Evolutionary conservation across 805 yeast genomes (phyloP), one percentile per base, ranked within the genome.

Genomic region (Clavispora carvajalis): DNA sequence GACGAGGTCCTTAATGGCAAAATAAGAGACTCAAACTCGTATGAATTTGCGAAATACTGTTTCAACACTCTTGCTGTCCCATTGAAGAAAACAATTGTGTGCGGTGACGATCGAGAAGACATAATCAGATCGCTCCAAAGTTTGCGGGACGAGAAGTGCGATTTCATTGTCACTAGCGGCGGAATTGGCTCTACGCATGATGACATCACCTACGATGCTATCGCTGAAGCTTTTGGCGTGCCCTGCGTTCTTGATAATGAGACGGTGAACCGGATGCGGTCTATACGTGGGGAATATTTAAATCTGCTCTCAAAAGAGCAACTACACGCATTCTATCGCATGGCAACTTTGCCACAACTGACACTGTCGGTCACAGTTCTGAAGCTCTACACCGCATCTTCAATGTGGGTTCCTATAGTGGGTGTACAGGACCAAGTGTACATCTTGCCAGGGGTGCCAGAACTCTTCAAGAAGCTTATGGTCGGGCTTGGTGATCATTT

Each of bases 171-270:
- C 17, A 85, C 95, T 1, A 73, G 83, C 40, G 84, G 86, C 23
- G 82, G 73, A 1, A 85, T 88, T 43, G 96, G 96, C 0, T 85
- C 95, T 4, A 88, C 96, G 0, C 95, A 87, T 52, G 96, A 88
- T 56, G 96, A 88, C 57, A 82, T 88, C 45, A 87, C 95, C 0
- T 88, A 88, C 58, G 79, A 77, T 38, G 70, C 85, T 1, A 58
- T 88, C n/a, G 86, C 91, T 1, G 73, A 72, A 48, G 83, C 85
- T 7, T 87, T 70, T 47, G 60, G 60, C 1, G 54, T 84, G 7
- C 72, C 73, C 0, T 59, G 79, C 43, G 59, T 57, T 33, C 55
- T 81, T 13, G 82, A 88, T 57, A 52, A 61, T 18, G 79, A 71
- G 22, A 79, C 86, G 2, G 82, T 76, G 15, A 69, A 63, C 2